phyloP scores from a whole-genome alignment of 495 filamentous ascomycete genomes.

The Bathelium albidoporum region DNA sequence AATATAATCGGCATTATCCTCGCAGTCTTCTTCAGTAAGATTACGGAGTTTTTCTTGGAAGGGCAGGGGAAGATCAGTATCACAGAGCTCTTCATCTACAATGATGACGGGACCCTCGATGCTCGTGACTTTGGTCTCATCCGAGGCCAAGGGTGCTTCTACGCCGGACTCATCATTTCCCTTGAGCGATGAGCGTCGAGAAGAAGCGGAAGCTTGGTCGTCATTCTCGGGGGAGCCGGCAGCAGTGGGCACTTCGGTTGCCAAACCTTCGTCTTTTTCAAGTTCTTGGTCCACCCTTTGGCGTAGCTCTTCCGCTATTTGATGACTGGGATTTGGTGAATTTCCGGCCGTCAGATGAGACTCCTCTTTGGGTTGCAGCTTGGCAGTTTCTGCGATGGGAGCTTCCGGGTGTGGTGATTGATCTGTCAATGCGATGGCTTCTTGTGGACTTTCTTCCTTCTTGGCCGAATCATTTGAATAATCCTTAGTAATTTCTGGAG shows the following conservation, averaged over 20 bases:
- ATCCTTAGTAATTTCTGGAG: neutral
- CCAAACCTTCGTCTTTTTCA: neutral
- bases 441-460: neutral
- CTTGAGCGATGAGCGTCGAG: slow-evolving; percentile 1
- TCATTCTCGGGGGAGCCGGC: neutral
- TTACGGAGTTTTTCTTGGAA: neutral
- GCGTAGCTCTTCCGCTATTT: neutral
- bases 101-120: neutral
- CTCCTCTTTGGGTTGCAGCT: neutral
- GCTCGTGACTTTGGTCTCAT: neutral
- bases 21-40: neutral
- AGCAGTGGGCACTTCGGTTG: neutral
- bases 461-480: neutral
- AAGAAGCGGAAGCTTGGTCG: neutral
- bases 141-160: neutral
- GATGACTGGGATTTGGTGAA: slow-evolving; percentile 3
- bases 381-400: neutral
- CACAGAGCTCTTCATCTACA: slow-evolving; percentile 6
- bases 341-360: neutral
- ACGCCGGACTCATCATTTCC: neutral
- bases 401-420: neutral
- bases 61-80: neutral
- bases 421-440: neutral
- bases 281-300: neutral
- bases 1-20: neutral